Evolutionary conservation across 208 protist species (phyloP), one percentile per base, ranked within the genome.

Genomic region (Trypanosoma melophagium): DNA sequence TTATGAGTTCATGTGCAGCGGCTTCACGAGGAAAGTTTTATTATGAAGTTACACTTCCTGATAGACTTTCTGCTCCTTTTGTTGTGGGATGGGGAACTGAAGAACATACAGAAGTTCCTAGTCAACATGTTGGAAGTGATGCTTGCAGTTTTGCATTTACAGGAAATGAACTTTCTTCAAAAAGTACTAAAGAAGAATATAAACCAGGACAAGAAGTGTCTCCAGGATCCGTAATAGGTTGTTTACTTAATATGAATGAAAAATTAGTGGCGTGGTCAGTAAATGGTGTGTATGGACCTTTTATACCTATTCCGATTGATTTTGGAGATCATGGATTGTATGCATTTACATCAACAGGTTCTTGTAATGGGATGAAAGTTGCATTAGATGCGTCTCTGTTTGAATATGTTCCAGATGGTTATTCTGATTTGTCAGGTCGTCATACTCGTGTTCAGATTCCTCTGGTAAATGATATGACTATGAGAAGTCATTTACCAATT

Each of bases 71-170:
- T 12, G 75, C 79, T 17, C 79, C 86, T 31, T 94, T 92, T 78
- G 89, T 82, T n/a, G 77, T 94, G 28, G 91, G 91, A 31, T 96
- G 91, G 89, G 91, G 91, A 58, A 93, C 91, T 9, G 50, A 70
- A 60, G 47, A 79, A 59, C 91, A 96, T 77, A 79, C 69, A 24
- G 85, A 94, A 35, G 83, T 93, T 35, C 88, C 91, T 10, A 87
- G 81, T 22, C 86, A 93, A 61, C 91, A 94, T 70, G 89, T 96
- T 28, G 91, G 91, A 62, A 93, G 86, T 67, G 91, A 96, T 68
- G 75, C 67, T 52, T 74, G 68, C 60, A 96, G 91, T 66, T 94
- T 96, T 76, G 84, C 84, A 31, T 96, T 92, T 79, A 90, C 83
- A 45, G 91, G 91, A 10, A 86, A 59, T 56, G 83, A 91, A 25